Percentiles rank a stretch among this genome's conserved stretches.
Conservation (phyloP, 2,329 filamentous ascomycete species). For the Alternaria infectoria region DNA sequence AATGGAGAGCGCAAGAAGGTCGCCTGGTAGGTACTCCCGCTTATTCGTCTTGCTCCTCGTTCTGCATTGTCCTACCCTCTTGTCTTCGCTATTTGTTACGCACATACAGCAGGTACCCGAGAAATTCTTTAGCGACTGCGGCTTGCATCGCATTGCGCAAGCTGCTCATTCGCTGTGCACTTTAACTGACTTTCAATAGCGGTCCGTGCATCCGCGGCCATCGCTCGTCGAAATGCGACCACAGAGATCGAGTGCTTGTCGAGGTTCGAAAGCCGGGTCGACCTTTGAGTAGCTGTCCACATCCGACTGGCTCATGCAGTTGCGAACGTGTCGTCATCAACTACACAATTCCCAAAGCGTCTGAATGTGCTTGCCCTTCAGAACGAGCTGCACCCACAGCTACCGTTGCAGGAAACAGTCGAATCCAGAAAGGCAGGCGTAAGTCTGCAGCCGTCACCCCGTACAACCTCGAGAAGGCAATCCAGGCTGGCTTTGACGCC, state of each 20-base stretch:
- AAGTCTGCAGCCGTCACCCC: conserved; percentile 39
- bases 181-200: conserved; percentile 51
- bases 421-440: conserved; percentile 43
- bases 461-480: conserved; percentile 41
- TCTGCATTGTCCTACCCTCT: neutral
- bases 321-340: conserved; percentile 66
- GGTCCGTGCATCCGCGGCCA: conserved; percentile 78
- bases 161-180: neutral
- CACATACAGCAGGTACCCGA: neutral
- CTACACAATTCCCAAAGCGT: conserved; percentile 52
- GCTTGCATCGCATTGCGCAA: neutral
- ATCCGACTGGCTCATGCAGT: conserved; percentile 67
- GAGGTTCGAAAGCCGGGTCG: conserved; percentile 75
- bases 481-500: conserved; percentile 40
- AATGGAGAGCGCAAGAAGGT: conserved; percentile 77
- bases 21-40: conserved; percentile 66
- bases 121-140: neutral
- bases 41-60: neutral
- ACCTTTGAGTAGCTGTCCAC: conserved; percentile 72
- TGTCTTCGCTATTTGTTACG: neutral
- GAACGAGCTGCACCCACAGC: conserved; percentile 33
- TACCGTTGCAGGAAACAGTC: conserved; percentile 29
- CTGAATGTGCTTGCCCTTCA: conserved; percentile 47
- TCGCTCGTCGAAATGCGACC: conserved; percentile 76
- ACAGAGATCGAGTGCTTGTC: conserved; percentile 71